Evolutionary conservation across 805 yeast genomes (phyloP), one percentile per base, ranked within the genome.

Genomic region (Lipomyces kockii): DNA sequence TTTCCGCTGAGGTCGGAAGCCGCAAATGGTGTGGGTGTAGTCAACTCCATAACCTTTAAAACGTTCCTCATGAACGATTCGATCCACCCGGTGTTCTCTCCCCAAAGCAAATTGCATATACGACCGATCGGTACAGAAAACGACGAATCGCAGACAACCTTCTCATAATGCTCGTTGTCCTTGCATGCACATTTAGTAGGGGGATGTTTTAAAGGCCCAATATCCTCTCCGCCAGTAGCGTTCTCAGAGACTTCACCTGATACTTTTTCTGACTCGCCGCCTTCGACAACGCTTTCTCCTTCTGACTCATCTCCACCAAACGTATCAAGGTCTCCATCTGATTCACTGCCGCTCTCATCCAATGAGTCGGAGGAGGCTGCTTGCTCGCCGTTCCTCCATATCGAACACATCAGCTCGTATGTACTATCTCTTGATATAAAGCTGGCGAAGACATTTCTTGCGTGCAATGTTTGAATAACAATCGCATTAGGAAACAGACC

Each of bases 401-500:
- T 81, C 4, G 87, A 83, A 70, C 85, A 86, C 71, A 95, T 81
- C 65, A 92, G 84, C 57, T 88, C 89, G 72, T 85, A 85, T 0
- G 97, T 89, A 7, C 87, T 78, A 76, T 94, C 97, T 65, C 98
- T 83, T 1, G 94, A 86, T 6, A 91, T 80, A 75, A 94, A 92
- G 64, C 97, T 91, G 14, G 97, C 97, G 81, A 94, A 93, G 22
- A 86, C 86, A 73, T 92, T 90, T 69, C 85, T 86, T 3, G 83
- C 85, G 78, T 82, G 85, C 74, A 75, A 73, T 55, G 95, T 89
- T 72, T 87, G 89, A 29, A 92, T 82, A 5, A 85, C 80, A 53
- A 94, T 91, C 2, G 97, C 98, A 76, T 94, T 94, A 27, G 97
- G 97, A 74, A 94, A 92, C 29, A 94, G 81, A 0, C 96, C 97